phyloP scores from a whole-genome alignment of 345 rosid genomes.

The Trapa bicornis region DNA sequence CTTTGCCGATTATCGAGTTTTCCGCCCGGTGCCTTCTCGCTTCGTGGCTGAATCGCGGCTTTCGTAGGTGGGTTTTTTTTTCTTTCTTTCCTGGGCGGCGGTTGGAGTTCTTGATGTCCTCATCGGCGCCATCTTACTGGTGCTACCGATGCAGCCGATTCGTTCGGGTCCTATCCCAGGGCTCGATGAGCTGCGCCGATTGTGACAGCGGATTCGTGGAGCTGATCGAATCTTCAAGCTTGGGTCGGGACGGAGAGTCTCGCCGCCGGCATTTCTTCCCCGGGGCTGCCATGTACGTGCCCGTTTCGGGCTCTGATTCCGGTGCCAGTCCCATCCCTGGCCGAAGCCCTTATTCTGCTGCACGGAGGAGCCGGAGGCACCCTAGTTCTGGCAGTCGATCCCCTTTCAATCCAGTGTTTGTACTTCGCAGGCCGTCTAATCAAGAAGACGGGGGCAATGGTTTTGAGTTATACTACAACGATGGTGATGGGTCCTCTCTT shows the following conservation, averaged over 20 bases:
- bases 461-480: conserved; percentile 53
- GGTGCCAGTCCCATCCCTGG: conserved; percentile 8
- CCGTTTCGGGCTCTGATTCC: conserved; percentile 1
- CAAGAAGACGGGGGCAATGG: conserved; percentile 22
- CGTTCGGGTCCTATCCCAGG: conserved; percentile 17
- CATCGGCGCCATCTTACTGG: conserved; percentile 28
- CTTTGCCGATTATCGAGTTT: neutral
- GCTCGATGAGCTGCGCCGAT: conserved; percentile 32
- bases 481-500: conserved; percentile 45
- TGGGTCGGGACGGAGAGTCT: conserved; percentile 15
- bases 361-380: conserved; percentile 28
- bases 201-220: conserved; percentile 49
- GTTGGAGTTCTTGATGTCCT: neutral
- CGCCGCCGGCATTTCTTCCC: conserved; percentile 17
- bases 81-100: neutral
- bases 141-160: conserved; percentile 45
- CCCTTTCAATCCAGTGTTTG: conserved; percentile 51
- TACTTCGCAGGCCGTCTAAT: conserved; percentile 24
- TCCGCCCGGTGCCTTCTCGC: neutral
- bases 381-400: conserved; percentile 44
- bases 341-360: conserved; percentile 13
- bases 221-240: conserved; percentile 23
- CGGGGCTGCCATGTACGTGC: conserved; percentile 14
- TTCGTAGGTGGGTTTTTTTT: neutral
- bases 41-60: neutral